These are phyloP conservation scores for Exidia glandulosa DNA, from an alignment of 768 basidiomycete species.

Conservation along the genomic window DNA sequence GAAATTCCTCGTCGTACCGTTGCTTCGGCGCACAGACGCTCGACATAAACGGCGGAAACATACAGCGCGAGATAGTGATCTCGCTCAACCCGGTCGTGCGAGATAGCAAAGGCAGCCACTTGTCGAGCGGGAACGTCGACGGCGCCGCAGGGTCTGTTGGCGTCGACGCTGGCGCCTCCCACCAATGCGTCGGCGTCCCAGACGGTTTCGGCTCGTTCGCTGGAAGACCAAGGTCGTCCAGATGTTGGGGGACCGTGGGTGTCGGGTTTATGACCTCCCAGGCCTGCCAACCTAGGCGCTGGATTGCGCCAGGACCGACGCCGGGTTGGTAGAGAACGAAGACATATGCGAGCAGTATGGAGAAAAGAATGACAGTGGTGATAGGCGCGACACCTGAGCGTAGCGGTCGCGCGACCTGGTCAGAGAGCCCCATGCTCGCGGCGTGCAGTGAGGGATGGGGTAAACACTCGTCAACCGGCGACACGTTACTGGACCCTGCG, in stretches of 20 bases:
- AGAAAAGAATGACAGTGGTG: constrained; percentile 52
- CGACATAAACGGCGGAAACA: constrained; percentile 46
- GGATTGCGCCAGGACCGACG: constrained; percentile 55
- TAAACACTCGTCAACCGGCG: no score
- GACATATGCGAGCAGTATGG: constrained; percentile 59
- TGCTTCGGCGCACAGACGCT: constrained; percentile 59
- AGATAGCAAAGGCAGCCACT: constrained; percentile 42
- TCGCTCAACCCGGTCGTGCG: constrained; percentile 25
- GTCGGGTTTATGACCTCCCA: constrained; percentile 55
- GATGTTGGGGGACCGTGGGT: background rate
- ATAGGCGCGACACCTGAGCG: constrained; percentile 49
- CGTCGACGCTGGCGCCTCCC: constrained; percentile 6
- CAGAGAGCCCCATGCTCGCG: background rate
- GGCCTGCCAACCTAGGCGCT: constrained; percentile 79
- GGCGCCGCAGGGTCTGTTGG: constrained; percentile 8
- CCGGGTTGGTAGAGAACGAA: constrained; percentile 76
- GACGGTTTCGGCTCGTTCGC: constrained; percentile 1
- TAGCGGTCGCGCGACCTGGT: constrained; percentile 10
- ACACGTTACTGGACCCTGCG: no score
- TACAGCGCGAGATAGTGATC: constrained; percentile 59
- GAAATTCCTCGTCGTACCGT: constrained; percentile 60
- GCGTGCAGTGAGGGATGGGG: no score
- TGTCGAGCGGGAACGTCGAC: background rate
- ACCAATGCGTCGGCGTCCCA: background rate
- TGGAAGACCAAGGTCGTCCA: constrained; percentile 4